A percentile compares a stretch with the other conserved stretches of the same genome.
These are phyloP conservation scores for Talaromyces verruculosus DNA, from an alignment of 2,329 filamentous ascomycete species.

Conservation along the genomic window DNA sequence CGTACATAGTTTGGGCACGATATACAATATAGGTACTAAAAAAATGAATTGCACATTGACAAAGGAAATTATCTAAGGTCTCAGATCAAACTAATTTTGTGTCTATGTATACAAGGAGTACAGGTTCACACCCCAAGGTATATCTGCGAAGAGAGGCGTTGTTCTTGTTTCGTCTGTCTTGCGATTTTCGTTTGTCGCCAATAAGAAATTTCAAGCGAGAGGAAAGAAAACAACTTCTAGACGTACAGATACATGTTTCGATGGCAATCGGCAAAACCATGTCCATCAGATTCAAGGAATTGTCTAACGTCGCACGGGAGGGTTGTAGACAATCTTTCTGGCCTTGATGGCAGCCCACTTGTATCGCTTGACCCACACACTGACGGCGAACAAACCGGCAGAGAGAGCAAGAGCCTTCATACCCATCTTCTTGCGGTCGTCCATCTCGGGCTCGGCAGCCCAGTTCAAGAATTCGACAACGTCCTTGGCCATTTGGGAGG, in stretches of 20 bases:
- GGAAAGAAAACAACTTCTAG: slow-evolving; percentile 37
- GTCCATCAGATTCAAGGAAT: background rate
- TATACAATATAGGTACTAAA: no score
- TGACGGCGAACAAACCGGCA: slow-evolving; percentile 76
- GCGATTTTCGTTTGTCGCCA: slow-evolving; percentile 27
- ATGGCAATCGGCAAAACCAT: background rate
- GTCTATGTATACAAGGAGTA: slow-evolving; percentile 34
- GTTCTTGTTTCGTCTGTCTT: slow-evolving; percentile 26
- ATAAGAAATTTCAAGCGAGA: slow-evolving; percentile 31
- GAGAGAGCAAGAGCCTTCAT: slow-evolving; percentile 88
- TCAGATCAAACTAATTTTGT: slow-evolving; percentile 23
- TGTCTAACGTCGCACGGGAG: slow-evolving; percentile 54
- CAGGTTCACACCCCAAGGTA: slow-evolving; percentile 21
- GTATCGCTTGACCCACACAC: slow-evolving; percentile 98
- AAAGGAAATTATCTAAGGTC: slow-evolving; percentile 23
- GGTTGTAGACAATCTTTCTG: slow-evolving; percentile 86
- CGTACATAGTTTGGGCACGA: background rate
- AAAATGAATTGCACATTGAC: slow-evolving; percentile 11
- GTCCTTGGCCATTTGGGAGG: slow-evolving; percentile 99
- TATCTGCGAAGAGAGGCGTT: slow-evolving; percentile 33
- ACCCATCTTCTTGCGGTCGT: slow-evolving; percentile 99
- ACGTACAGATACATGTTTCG: slow-evolving; percentile 43
- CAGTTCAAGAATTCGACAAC: slow-evolving; percentile 99
- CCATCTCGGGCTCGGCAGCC: slow-evolving; percentile 98
- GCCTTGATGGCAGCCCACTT: slow-evolving; percentile 98